These are phyloP conservation scores for Akanthomyces lecanii DNA, from an alignment of 2,329 filamentous ascomycete species.

Conservation along the genomic window DNA sequence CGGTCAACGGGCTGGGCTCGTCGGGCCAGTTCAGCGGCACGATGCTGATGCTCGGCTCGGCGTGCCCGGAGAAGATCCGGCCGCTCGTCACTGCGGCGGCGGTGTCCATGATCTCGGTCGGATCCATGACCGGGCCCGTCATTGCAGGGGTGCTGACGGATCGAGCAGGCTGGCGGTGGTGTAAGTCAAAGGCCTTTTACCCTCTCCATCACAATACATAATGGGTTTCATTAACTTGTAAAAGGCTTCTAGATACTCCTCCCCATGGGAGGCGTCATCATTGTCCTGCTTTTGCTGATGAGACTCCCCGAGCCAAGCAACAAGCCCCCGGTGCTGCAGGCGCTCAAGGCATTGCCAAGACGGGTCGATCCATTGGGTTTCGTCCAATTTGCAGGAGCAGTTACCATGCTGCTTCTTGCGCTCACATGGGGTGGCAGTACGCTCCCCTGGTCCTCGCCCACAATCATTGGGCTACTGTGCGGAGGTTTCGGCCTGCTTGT, in stretches of 20 bases:
- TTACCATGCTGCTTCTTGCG: slow-evolving; percentile 44
- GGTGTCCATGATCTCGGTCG: slow-evolving; percentile 12
- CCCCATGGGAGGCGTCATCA: slow-evolving; percentile 1
- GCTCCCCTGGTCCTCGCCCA: slow-evolving; percentile 40
- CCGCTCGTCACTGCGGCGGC: slow-evolving; percentile 2
- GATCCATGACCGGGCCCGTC: slow-evolving; percentile 15
- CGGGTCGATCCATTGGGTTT: slow-evolving; percentile 37
- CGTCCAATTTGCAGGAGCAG: slow-evolving; percentile 38
- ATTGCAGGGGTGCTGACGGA: slow-evolving; percentile 15
- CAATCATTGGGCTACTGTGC: slow-evolving; percentile 38
- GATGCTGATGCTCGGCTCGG: slow-evolving; percentile 8
- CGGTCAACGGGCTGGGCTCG: slow-evolving; percentile 8
- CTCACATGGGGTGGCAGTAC: slow-evolving; percentile 31
- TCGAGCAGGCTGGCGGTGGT: slow-evolving; percentile 15
- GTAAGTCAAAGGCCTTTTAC: slow-evolving; percentile 5
- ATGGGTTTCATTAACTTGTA: background rate
- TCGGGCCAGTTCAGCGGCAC: slow-evolving; percentile 15
- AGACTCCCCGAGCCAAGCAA: slow-evolving; percentile 6
- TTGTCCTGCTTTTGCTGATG: background rate
- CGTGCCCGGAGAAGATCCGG: background rate
- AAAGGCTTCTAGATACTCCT: slow-evolving; percentile 15
- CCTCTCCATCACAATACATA: background rate
- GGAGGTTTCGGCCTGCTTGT: slow-evolving; percentile 11
- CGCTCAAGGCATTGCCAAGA: background rate
- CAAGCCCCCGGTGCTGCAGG: background rate